Evolutionary conservation across 129 eudicot genomes (phyloP).

Genomic region (Artemisia argyi): DNA sequence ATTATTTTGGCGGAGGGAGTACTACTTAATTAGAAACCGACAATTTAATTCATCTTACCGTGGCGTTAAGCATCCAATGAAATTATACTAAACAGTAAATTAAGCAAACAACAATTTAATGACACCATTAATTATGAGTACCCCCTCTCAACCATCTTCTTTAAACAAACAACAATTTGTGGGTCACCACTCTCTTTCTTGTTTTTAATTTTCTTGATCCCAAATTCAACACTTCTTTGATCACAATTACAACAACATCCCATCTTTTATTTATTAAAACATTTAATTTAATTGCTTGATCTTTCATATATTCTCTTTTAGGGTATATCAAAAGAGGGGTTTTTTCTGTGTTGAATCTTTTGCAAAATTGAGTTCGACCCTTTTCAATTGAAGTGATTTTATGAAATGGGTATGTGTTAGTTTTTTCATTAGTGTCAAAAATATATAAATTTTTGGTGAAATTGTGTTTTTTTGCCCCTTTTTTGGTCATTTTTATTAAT

Average conservation of each 20-base stretch:
- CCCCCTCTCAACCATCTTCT: slow-evolving; percentile 15
- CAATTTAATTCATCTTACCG: not conserved
- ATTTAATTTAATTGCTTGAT: slow-evolving; percentile 13
- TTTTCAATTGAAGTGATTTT: slow-evolving; percentile 2
- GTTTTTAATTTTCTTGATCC: slow-evolving; percentile 18
- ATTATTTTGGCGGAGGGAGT: no score
- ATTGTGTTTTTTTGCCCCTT: not conserved
- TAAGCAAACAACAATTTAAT: slow-evolving; percentile 1
- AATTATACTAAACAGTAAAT: not conserved
- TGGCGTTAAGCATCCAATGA: not conserved
- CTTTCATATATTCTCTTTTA: slow-evolving; percentile 19
- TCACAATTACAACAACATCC: slow-evolving; percentile 23
- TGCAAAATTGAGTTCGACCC: not conserved
- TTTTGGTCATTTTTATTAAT: no score
- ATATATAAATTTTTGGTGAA: not conserved
- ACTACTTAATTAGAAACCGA: not conserved
- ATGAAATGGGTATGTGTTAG: slow-evolving; percentile 1
- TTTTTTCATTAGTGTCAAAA: not conserved
- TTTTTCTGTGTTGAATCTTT: slow-evolving; percentile 5
- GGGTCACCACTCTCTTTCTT: slow-evolving; percentile 28
- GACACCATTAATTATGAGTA: slow-evolving; percentile 19
- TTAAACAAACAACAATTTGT: slow-evolving; percentile 9
- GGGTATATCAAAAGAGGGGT: slow-evolving; percentile 21
- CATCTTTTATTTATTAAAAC: not conserved
- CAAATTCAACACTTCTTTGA: slow-evolving; percentile 24